A percentile compares a stretch with the other conserved stretches of the same genome.
These are phyloP conservation scores for Diplosphaera chodatii DNA, from an alignment of 139 green algal genomes.

Conservation along the genomic window DNA sequence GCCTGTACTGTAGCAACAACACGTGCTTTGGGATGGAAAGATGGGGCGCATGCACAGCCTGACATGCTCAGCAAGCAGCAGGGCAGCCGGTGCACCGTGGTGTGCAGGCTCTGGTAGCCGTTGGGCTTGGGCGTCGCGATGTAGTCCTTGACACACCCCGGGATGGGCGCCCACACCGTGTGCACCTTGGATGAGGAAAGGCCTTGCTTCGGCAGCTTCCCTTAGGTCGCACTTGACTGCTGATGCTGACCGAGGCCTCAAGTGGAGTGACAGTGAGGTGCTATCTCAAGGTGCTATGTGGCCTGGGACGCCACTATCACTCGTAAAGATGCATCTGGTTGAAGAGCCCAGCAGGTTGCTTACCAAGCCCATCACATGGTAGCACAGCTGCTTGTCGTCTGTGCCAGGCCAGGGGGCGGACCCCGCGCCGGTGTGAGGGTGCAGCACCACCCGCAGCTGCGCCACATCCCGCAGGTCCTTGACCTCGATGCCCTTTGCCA, in stretches of 20 bases:
- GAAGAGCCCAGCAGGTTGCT: no score
- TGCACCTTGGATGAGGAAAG: conserved; percentile 44
- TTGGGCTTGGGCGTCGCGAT: conserved; percentile 84
- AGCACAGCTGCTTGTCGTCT: conserved; percentile 25
- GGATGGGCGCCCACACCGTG: conserved; percentile 73
- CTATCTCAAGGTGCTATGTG: no score
- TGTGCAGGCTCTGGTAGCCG: conserved; percentile 76
- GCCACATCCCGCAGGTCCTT: conserved; percentile 52
- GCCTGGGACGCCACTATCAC: not conserved
- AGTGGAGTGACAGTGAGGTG: no score
- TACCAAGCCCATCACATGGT: conserved; percentile 44
- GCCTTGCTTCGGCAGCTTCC: no score
- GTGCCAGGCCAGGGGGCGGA: not conserved
- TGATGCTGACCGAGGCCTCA: no score
- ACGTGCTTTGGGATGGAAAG: no score
- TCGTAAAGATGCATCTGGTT: no score
- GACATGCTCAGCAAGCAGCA: no score
- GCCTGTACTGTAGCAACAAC: no score
- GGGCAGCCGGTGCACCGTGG: no score
- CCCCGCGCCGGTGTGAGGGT: not conserved
- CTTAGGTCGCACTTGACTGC: no score
- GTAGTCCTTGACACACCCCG: conserved; percentile 69
- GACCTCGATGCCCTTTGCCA: conserved; percentile 14
- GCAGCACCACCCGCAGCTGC: conserved; percentile 59
- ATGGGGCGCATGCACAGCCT: no score